Evolutionary conservation across 2,329 filamentous ascomycete species (phyloP).

Genomic region (Coleophoma eucalyptorum): DNA sequence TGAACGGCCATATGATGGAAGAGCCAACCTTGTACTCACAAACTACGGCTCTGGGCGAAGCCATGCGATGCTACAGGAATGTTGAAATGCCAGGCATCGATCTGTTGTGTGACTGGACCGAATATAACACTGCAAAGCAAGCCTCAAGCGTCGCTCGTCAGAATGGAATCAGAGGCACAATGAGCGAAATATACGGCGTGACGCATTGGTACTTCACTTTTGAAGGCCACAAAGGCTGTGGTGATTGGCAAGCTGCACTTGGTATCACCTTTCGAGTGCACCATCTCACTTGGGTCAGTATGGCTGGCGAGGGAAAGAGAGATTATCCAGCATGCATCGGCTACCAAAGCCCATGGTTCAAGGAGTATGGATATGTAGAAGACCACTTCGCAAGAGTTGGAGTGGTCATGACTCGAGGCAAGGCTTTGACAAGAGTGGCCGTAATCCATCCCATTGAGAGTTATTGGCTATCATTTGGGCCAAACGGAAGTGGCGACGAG

Average conservation of each 20-base stretch:
- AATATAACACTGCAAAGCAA: slow-evolving; percentile 30
- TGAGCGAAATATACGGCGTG: slow-evolving; percentile 28
- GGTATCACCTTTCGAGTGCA: slow-evolving; percentile 29
- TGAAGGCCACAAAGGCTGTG: slow-evolving; percentile 28
- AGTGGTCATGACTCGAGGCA: slow-evolving; percentile 26
- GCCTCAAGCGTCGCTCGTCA: slow-evolving; percentile 26
- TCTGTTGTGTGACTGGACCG: slow-evolving; percentile 24
- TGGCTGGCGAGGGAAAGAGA: slow-evolving; percentile 29
- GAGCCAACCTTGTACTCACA: slow-evolving; percentile 27
- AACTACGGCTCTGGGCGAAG: slow-evolving; percentile 27
- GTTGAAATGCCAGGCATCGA: slow-evolving; percentile 29
- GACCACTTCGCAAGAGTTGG: slow-evolving; percentile 28
- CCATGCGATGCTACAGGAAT: slow-evolving; percentile 28
- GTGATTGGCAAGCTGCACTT: slow-evolving; percentile 30
- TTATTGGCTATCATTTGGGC: slow-evolving; percentile 29
- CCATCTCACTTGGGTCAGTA: slow-evolving; percentile 28
- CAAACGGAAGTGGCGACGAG: slow-evolving; percentile 22
- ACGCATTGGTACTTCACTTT: slow-evolving; percentile 29
- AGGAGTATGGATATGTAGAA: slow-evolving; percentile 27
- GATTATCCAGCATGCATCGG: slow-evolving; percentile 28
- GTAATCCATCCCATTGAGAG: slow-evolving; percentile 31
- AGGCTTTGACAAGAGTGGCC: slow-evolving; percentile 23
- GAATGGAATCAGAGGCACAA: slow-evolving; percentile 22
- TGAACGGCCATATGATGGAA: slow-evolving; percentile 30
- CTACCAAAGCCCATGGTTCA: slow-evolving; percentile 30